Percentiles rank a stretch among this genome's conserved stretches.
Evolutionary conservation across 2,329 filamentous ascomycete species (phyloP).

Genomic region (Cladophialophora immunda): DNA sequence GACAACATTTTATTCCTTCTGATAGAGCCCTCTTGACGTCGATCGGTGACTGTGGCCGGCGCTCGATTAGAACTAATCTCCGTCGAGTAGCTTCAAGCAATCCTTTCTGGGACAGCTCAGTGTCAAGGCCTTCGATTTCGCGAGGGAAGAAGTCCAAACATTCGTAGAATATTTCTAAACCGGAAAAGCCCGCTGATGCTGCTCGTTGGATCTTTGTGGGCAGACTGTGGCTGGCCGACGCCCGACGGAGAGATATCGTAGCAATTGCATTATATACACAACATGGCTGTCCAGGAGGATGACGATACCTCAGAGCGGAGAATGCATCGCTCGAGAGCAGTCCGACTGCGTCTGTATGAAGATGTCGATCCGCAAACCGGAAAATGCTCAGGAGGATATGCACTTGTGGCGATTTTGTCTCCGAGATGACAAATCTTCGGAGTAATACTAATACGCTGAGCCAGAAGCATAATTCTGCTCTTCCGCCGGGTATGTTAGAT

Average conservation of each 20-base stretch:
- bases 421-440: neutral
- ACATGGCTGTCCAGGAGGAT: conserved; percentile 2
- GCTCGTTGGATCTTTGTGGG: neutral
- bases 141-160: neutral
- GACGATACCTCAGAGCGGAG: neutral
- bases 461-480: neutral
- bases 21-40: too few relatives aligned
- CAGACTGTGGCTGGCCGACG: conserved; percentile 5
- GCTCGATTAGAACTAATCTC: too few relatives aligned
- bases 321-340: conserved; percentile 3
- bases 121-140: neutral
- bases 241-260: neutral
- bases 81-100: conserved; percentile 4
- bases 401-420: too few relatives aligned
- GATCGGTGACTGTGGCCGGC: too few relatives aligned
- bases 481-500: neutral
- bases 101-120: conserved; percentile 2
- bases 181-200: neutral
- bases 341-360: neutral
- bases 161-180: conserved; percentile 10
- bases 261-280: neutral
- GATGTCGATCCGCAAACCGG: conserved; percentile 1
- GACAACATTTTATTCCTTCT: too few relatives aligned
- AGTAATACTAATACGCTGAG: neutral
- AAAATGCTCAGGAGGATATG: neutral